phyloP scores from a whole-genome alignment of 164 flowering plant genomes.

The Dillenia turbinata region DNA sequence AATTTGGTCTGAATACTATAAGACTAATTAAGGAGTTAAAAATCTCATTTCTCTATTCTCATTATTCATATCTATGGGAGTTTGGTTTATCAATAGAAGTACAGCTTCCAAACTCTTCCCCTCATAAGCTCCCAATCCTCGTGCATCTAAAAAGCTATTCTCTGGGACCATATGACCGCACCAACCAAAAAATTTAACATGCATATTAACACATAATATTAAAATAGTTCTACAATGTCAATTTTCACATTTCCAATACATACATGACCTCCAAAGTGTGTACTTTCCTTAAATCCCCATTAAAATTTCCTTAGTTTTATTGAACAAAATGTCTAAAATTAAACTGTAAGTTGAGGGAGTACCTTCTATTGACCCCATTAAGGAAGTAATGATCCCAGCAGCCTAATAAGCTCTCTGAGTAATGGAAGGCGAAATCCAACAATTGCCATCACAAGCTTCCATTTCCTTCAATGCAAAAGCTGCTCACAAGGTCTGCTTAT shows the following conservation, averaged over 20 bases:
- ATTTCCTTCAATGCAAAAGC: slow-evolving; percentile 66
- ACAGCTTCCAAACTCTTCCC: slow-evolving; percentile 68
- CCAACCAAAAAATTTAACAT: neutral
- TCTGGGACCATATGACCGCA: slow-evolving; percentile 85
- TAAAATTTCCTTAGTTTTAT: too few relatives aligned
- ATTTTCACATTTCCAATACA: too few relatives aligned
- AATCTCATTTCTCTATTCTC: too few relatives aligned
- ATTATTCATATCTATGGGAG: too few relatives aligned
- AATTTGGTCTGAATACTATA: too few relatives aligned
- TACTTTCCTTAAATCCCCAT: too few relatives aligned
- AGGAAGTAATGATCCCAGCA: slow-evolving; percentile 88
- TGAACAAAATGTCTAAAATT: too few relatives aligned
- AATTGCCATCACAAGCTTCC: slow-evolving; percentile 74
- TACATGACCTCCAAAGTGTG: neutral
- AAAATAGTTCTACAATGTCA: too few relatives aligned
- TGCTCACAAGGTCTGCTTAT: slow-evolving; percentile 60
- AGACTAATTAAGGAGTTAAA: too few relatives aligned
- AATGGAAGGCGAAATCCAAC: slow-evolving; percentile 98
- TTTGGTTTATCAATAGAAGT: too few relatives aligned
- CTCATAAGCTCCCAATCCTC: slow-evolving; percentile 91
- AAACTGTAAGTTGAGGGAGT: neutral
- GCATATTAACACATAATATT: too few relatives aligned
- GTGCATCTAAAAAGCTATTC: slow-evolving; percentile 95
- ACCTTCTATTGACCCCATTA: slow-evolving; percentile 73
- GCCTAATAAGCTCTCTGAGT: slow-evolving; percentile 96